phyloP scores from a whole-genome alignment of 2,329 filamentous ascomycete species.

The Stemphylium beticola region DNA sequence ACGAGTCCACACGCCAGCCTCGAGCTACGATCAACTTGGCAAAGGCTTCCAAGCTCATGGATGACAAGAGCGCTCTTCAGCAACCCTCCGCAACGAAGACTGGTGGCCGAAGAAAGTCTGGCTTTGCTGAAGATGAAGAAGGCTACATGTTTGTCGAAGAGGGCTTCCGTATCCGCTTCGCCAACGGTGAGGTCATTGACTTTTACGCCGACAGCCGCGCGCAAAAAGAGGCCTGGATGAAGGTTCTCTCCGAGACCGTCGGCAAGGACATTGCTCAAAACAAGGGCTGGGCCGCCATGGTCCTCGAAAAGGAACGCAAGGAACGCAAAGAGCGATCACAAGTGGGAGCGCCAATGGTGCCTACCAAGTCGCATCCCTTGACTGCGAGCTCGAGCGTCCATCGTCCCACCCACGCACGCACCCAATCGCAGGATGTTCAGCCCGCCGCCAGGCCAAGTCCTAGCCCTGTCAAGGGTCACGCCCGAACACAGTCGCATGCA shows the following conservation, averaged over 20 bases:
- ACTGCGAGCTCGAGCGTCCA: constrained; percentile 23
- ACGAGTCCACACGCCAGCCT: constrained; percentile 93
- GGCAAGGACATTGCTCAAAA: constrained; percentile 60
- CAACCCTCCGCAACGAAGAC: constrained; percentile 78
- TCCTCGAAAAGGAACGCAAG: constrained; percentile 56
- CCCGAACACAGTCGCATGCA: constrained; percentile 41
- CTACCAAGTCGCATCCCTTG: constrained; percentile 25
- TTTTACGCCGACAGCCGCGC: constrained; percentile 91
- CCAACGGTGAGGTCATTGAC: constrained; percentile 97
- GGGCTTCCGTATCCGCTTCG: constrained; percentile 97
- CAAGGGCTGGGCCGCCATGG: constrained; percentile 68
- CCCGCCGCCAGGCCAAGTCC: constrained; percentile 25
- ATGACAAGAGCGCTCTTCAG: constrained; percentile 82
- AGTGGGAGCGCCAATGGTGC: constrained; percentile 27
- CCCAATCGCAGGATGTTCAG: constrained; percentile 38
- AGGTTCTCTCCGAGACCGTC: constrained; percentile 75
- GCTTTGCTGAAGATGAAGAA: constrained; percentile 97
- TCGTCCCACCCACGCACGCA: constrained; percentile 35
- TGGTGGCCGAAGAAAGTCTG: constrained; percentile 85
- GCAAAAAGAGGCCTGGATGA: constrained; percentile 96
- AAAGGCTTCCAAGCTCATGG: constrained; percentile 91
- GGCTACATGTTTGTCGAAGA: constrained; percentile 99
- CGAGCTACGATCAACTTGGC: constrained; percentile 95
- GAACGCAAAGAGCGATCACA: constrained; percentile 36
- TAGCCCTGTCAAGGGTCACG: constrained; percentile 42